Conservation (phyloP, 805 yeast genomes). For the Isabelozyma gotoi region DNA sequence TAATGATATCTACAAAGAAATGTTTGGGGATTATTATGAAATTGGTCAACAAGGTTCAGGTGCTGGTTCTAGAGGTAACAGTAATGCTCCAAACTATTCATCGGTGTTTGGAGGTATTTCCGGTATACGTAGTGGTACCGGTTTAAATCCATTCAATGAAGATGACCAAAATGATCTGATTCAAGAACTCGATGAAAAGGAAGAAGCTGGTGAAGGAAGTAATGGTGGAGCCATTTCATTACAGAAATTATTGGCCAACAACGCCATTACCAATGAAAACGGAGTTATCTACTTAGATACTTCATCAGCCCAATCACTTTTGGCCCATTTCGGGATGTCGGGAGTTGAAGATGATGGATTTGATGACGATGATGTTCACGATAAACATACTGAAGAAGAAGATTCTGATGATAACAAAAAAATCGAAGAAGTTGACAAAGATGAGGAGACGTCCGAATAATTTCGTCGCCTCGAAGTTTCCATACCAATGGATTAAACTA, state of each 20-base stretch:
- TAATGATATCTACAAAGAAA: slow-evolving; percentile 45
- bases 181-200: slow-evolving; percentile 16
- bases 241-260: slow-evolving; percentile 44
- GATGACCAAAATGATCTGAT: slow-evolving; percentile 12
- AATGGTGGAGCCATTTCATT: slow-evolving; percentile 43
- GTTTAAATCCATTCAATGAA: slow-evolving; percentile 13
- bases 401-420: slow-evolving; percentile 33
- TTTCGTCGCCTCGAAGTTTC: not conserved
- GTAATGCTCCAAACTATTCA: slow-evolving; percentile 13
- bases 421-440: slow-evolving; percentile 15
- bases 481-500: too few relatives aligned
- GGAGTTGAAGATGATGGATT: slow-evolving; percentile 21
- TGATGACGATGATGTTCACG: slow-evolving; percentile 26
- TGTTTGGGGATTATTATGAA: slow-evolving; percentile 50
- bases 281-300: slow-evolving; percentile 68
- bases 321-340: slow-evolving; percentile 49
- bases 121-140: slow-evolving; percentile 9
- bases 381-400: slow-evolving; percentile 26
- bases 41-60: slow-evolving; percentile 42
- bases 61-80: slow-evolving; percentile 13
- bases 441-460: slow-evolving; percentile 2
- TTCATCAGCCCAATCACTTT: slow-evolving; percentile 59
- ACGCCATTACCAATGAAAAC: slow-evolving; percentile 56
- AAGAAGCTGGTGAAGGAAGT: slow-evolving; percentile 32
- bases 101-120: slow-evolving; percentile 23